Evolutionary conservation across 257 asterid genomes (phyloP), one percentile per base, ranked within the genome.

Genomic region (Solanum chilense): DNA sequence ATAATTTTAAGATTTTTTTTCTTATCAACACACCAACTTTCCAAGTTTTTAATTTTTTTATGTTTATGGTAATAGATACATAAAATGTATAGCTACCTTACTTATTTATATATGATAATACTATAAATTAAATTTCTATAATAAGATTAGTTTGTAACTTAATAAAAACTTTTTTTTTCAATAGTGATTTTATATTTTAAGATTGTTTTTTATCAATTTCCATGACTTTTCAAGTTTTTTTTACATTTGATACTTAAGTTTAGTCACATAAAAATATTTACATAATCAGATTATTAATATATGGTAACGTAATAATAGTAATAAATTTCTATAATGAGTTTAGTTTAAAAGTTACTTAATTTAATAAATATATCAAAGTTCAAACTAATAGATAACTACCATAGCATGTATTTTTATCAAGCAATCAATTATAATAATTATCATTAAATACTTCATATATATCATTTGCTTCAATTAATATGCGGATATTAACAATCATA

Each of bases 191-290:
- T 13, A 66, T 27, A 64, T 66, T 66, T 66, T 5, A 25, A 66
- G 13, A 12, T 31, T 15, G 0, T 0, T 70, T 37, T 10, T 12
- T 16, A 15, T 0, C 0, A 27, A 14, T 21, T 68, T 0, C 3
- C 13, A 0, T 0, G 0, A 16, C 8, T 33, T 70, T 31, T 18
- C 49, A 73, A 20, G 0, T 20, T 37, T 31, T 49, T 49, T 0
- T 35, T 27, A 9, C 11, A 5, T 73, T 73, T 37, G 31, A 37
- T 60, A 33, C 4, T 33, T 33, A 33, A 33, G 35, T 33, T 33
- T 1, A 33, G 35, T 33, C 35, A 33, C 35, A 33, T 33, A 33
- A 33, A 33, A 33, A 31, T 70, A 31, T 70, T 31, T 70, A 16
- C 12, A 29, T 31, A 70, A 70, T 31, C n/a, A 16, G 11, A 16